Percentiles rank a stretch among this genome's conserved stretches.
These are phyloP conservation scores for Nepenthes gracilis DNA, from an alignment of 148 eudicot species.

Conservation along the genomic window DNA sequence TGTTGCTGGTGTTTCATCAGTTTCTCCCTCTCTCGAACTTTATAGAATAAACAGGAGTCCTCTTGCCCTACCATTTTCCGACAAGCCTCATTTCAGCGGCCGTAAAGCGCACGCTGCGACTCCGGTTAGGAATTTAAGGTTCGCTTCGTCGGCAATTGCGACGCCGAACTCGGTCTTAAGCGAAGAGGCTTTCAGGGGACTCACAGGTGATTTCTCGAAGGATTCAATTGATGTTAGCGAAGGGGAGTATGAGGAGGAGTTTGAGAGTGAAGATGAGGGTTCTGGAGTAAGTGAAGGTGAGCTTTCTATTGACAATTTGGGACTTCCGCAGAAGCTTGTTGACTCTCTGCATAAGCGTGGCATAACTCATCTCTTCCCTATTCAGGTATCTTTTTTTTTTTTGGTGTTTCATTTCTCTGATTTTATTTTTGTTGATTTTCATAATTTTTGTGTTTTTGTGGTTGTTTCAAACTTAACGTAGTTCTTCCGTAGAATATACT, in stretches of 20 bases:
- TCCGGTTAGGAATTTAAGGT: slow-evolving; percentile 17
- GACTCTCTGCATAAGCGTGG: slow-evolving; percentile 54
- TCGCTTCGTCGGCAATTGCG: slow-evolving; percentile 49
- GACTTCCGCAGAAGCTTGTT: slow-evolving; percentile 66
- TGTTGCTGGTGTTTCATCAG: slow-evolving; percentile 47
- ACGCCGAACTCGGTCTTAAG: slow-evolving; percentile 70
- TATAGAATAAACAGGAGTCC: slow-evolving; percentile 21
- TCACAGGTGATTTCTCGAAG: slow-evolving; percentile 30
- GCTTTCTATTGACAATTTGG: slow-evolving; percentile 46
- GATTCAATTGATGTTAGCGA: slow-evolving; percentile 24
- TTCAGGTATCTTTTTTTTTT: slow-evolving; percentile 41
- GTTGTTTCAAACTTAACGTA: background rate
- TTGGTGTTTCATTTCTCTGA: background rate
- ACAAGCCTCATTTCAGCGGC: slow-evolving; percentile 19
- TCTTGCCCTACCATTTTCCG: slow-evolving; percentile 21
- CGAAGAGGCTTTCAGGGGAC: slow-evolving; percentile 76
- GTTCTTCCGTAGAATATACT: too few relatives aligned
- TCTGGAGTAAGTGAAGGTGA: slow-evolving; percentile 33
- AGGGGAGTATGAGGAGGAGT: slow-evolving; percentile 15
- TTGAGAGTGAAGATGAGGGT: slow-evolving; percentile 20
- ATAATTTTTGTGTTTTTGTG: background rate
- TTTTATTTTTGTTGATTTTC: background rate
- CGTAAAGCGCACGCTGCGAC: slow-evolving; percentile 11
- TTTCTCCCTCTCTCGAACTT: slow-evolving; percentile 31
- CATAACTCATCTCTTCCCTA: slow-evolving; percentile 78